phyloP scores from a whole-genome alignment of 257 asterid species.

The Paulownia fortunei region DNA sequence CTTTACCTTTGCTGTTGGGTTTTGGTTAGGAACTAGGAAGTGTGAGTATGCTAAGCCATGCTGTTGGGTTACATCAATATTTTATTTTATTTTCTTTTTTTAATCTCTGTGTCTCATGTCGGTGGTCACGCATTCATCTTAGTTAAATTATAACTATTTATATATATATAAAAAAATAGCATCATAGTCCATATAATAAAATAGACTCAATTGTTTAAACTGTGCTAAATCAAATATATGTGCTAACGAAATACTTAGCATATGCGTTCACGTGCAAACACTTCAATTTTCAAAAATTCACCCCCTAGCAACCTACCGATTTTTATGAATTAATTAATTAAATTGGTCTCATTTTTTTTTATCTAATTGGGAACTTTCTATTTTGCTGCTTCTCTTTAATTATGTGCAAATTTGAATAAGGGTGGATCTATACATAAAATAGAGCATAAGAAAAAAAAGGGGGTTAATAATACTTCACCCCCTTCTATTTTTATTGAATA shows the following conservation, averaged over 20 bases:
- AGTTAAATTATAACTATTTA: not conserved
- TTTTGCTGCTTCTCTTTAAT: not conserved
- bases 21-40: no score
- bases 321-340: not conserved
- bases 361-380: not conserved
- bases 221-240: not conserved
- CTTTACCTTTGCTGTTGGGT: not conserved
- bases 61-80: not conserved
- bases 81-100: not conserved
- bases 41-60: conserved; percentile 10
- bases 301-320: not conserved
- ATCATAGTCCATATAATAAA: not conserved
- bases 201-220: not conserved
- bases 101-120: conserved; percentile 1
- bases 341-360: no score
- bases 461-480: no score
- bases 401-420: no score
- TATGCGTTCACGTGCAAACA: conserved; percentile 39
- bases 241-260: conserved; percentile 14
- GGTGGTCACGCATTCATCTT: not conserved
- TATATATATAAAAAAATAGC: not conserved
- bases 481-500: no score
- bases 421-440: no score
- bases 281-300: conserved; percentile 17
- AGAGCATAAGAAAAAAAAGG: no score